Base-by-base conservation (phyloP, 352 stramenopile species). In the Thalassiosira exigua region DNA sequence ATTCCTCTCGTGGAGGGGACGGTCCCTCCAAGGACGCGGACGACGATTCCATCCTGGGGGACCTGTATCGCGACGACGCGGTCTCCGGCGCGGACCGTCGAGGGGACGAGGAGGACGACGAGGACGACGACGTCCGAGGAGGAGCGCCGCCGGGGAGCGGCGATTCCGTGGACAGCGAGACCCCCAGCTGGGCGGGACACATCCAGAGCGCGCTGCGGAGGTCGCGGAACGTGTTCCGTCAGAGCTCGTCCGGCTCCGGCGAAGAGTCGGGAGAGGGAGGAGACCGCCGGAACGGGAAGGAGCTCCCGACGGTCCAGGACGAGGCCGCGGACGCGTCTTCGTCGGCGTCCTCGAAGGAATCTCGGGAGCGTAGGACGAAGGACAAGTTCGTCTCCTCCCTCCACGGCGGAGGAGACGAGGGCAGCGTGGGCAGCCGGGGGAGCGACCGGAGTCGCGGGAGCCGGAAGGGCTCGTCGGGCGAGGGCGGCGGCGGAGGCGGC, bases 311-410 rank as follows among this genome's bases (percentile, higher is more conserved):
- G 42, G 58, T 17, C n/a, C n/a, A n/a, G n/a, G n/a, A n/a, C n/a
- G n/a, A n/a, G n/a, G n/a, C n/a, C n/a, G n/a, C n/a, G n/a, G n/a
- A n/a, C n/a, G n/a, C n/a, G n/a, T n/a, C n/a, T n/a, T n/a, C n/a
- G n/a, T 12, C 1, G 26, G 12, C 42, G 17, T 41, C 64, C 0
- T 73, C 65, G 1, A 41, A 48, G 48, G 30, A 61, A 58, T 74
- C 62, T 39, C 52, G 19, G 56, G 33, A 73, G 17, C 33, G 24
- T 3, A 4, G 42, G 11, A 48, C 58, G 26, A 79, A 79, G 12
- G 69, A 79, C 41, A 79, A 79, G 19, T 79, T 79, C 51, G 51
- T 79, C 30, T 79, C 59, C 1, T 79, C 69, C 41, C 39, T 56
- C 17, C 39, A 51, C 26, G 29, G 4, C 36, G 51, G 50, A 4